These are phyloP conservation scores for Pseudogymnoascus sp. DNA, from an alignment of 2,329 filamentous ascomycete species.

Conservation along the genomic window DNA sequence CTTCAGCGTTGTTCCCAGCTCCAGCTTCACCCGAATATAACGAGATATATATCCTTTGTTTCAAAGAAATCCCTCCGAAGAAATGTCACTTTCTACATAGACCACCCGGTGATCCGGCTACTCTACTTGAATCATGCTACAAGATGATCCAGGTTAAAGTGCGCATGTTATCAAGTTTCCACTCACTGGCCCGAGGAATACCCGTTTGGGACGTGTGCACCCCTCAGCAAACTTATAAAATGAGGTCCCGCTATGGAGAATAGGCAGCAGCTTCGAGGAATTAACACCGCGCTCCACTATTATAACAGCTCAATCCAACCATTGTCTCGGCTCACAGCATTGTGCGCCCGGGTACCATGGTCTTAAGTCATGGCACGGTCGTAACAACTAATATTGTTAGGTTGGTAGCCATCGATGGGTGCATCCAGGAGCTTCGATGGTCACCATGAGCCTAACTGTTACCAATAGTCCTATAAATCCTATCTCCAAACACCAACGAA, in stretches of 20 bases:
- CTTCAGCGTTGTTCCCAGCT: neutral
- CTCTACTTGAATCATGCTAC: neutral
- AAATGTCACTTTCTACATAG: neutral
- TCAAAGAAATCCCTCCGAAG: neutral
- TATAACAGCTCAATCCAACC: neutral
- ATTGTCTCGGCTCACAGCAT: neutral
- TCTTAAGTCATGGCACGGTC: neutral
- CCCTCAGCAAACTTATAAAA: neutral
- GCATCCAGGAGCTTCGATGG: neutral
- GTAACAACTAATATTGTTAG: neutral
- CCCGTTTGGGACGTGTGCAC: neutral
- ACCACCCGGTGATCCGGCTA: slow-evolving; percentile 1
- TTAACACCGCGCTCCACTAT: neutral
- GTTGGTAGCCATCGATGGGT: neutral
- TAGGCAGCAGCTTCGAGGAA: neutral
- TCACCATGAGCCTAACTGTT: neutral
- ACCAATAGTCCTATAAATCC: neutral
- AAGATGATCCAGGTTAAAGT: neutral
- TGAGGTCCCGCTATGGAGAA: neutral
- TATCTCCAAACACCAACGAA: neutral
- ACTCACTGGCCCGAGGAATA: neutral
- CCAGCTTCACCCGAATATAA: neutral
- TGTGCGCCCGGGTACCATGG: neutral
- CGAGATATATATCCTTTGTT: neutral
- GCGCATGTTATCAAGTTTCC: neutral